Base-by-base conservation (phyloP, 2,329 filamentous ascomycete species). In the Phoma sp. region DNA sequence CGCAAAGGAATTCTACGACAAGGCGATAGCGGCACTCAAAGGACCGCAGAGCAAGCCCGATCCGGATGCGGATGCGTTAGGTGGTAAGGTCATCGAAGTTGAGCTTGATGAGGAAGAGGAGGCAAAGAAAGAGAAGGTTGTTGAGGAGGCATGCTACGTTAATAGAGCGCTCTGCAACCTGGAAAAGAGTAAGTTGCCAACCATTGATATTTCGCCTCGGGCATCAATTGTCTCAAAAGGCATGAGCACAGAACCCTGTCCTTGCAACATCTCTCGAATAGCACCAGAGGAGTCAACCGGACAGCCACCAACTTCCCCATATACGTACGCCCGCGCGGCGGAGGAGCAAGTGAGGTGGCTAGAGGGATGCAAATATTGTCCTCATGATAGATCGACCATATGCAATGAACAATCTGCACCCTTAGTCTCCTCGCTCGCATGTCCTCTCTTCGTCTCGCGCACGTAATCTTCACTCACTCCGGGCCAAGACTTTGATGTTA, bases 131-230 rank as follows among this genome's bases (percentile, higher is more conserved):
- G 85, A 93, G 75, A 81, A 79, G 38, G 77, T 81, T 50, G 80
- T 90, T 42, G 84, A 93, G 51, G 92, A 96, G 76, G 83, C 87
- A 1, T 88, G 92, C 56, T 87, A 93, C 74, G 85, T 89, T 59
- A 99, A 99, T 76, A 87, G 95, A 56, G 93, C 93, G 1, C 86
- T 96, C 23, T 96, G 92, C 77, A 90, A 98, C 74, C 81, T 99
- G 57, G 89, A 92, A 74, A 82, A 97, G 61, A 85, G 86, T 87
- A 81, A 60, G 79, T 74, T 20, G 26, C 34, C 34, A 36, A 23
- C 7, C 10, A 28, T 15, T 32, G 38, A n/a, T 32, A 21, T 42
- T 18, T 32, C 21, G 11, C n/a, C 43, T 45, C 40, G 11, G 39
- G 23, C 18, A 17, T 32, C 18, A 4, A 21, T 11, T 21, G 25